phyloP scores from a whole-genome alignment of 2,329 filamentous ascomycete species.

The Penicillium aurantiogriseum region DNA sequence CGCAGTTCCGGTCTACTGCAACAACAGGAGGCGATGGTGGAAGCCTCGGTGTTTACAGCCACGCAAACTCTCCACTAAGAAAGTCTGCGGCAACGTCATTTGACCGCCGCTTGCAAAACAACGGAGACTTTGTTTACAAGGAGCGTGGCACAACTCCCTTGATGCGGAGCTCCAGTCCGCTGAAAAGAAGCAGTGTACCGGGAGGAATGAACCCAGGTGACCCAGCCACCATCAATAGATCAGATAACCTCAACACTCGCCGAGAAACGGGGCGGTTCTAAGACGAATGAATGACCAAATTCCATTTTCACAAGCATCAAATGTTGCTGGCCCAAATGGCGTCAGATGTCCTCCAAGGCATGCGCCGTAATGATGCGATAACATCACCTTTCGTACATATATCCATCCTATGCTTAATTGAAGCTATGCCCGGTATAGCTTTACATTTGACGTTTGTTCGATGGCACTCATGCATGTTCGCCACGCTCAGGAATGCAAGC shows the following conservation, averaged over 20 bases:
- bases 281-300: slow-evolving; percentile 14
- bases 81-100: slow-evolving; percentile 67
- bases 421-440: slow-evolving; percentile 4
- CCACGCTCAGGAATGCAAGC: slow-evolving; percentile 20
- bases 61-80: slow-evolving; percentile 78
- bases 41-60: slow-evolving; percentile 74
- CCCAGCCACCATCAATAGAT: slow-evolving; percentile 31
- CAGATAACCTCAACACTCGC: slow-evolving; percentile 30
- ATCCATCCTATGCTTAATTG: background rate
- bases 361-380: background rate
- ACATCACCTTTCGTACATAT: slow-evolving; percentile 8
- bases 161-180: slow-evolving; percentile 42
- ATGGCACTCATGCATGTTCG: slow-evolving; percentile 1
- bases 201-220: slow-evolving; percentile 33
- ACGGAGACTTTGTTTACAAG: slow-evolving; percentile 37
- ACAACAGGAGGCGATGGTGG: slow-evolving; percentile 62
- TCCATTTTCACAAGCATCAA: background rate
- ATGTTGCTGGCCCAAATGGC: background rate
- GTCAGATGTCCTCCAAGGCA: slow-evolving; percentile 1
- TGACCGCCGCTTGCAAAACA: slow-evolving; percentile 41
- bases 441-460: background rate
- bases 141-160: slow-evolving; percentile 38
- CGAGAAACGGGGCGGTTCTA: slow-evolving; percentile 35
- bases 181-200: slow-evolving; percentile 45
- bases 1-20: slow-evolving; percentile 51